phyloP scores from a whole-genome alignment of 495 filamentous ascomycete species.

The Cudoniella acicularis region DNA sequence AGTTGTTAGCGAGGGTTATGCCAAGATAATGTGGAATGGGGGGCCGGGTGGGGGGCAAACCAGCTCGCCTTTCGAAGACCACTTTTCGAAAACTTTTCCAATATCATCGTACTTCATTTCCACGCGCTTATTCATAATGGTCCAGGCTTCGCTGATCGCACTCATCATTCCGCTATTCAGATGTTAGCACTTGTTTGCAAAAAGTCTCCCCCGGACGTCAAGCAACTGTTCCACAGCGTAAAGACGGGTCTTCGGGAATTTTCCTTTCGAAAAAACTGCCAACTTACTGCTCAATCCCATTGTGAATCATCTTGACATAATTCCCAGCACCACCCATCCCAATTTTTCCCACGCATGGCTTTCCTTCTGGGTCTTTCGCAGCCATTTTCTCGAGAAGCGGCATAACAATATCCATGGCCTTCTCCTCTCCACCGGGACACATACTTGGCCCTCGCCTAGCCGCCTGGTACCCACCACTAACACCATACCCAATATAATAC shows the following conservation, averaged over 20 bases:
- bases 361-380: conserved; percentile 55
- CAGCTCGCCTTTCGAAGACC: conserved; percentile 58
- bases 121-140: conserved; percentile 56
- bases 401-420: conserved; percentile 55
- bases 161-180: conserved; percentile 23
- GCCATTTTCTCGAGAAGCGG: conserved; percentile 59
- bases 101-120: conserved; percentile 61
- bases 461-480: conserved; percentile 67
- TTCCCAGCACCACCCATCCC: conserved; percentile 64
- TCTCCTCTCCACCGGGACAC: conserved; percentile 59
- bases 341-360: conserved; percentile 58
- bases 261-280: background rate
- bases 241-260: too few relatives aligned
- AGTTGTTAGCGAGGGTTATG: background rate
- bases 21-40: background rate
- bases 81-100: conserved; percentile 54
- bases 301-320: conserved; percentile 78
- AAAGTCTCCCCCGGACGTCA: too few relatives aligned
- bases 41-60: too few relatives aligned
- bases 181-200: conserved; percentile 38
- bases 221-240: too few relatives aligned
- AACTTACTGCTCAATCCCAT: conserved; percentile 67
- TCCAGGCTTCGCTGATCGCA: conserved; percentile 57
- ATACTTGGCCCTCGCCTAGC: conserved; percentile 62
- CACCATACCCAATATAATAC: conserved; percentile 64